phyloP scores from a whole-genome alignment of 768 basidiomycete genomes.

The Tulasnella sp. region DNA sequence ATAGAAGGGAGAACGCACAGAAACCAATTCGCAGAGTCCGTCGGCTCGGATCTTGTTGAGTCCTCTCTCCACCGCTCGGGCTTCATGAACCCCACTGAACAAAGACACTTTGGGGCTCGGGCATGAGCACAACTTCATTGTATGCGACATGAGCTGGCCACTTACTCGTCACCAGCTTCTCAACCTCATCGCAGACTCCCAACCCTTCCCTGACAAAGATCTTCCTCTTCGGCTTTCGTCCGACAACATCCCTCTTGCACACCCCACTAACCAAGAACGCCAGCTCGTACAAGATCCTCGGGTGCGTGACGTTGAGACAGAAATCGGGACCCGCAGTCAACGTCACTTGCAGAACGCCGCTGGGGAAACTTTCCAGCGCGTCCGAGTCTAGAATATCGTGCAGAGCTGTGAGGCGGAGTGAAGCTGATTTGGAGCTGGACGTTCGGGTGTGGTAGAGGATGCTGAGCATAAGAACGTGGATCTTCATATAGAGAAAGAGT shows the following conservation, averaged over 20 bases:
- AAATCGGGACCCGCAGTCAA: conserved; percentile 18
- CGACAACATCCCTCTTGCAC: conserved; percentile 61
- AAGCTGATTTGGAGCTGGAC: conserved; percentile 37
- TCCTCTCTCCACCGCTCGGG: conserved; percentile 35
- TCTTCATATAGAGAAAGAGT: conserved; percentile 27
- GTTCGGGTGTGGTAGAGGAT: conserved; percentile 51
- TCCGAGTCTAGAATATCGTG: conserved; percentile 60
- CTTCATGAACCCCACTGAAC: conserved; percentile 45
- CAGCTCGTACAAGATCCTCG: conserved; percentile 49
- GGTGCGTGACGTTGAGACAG: conserved; percentile 50
- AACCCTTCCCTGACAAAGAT: conserved; percentile 55
- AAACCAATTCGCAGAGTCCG: conserved; percentile 54
- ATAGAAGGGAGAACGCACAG: conserved; percentile 31
- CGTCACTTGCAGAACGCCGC: conserved; percentile 32
- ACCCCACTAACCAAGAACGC: conserved; percentile 56
- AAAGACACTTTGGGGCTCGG: conserved; percentile 32
- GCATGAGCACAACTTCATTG: not conserved
- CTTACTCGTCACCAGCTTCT: conserved; percentile 32
- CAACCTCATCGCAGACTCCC: conserved; percentile 28
- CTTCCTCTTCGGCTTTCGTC: conserved; percentile 59
- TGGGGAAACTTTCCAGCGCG: conserved; percentile 30
- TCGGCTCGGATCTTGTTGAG: conserved; percentile 60
- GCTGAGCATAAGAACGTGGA: conserved; percentile 53
- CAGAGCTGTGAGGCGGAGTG: conserved; percentile 42
- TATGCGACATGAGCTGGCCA: not conserved